Evolutionary conservation across 2,329 filamentous ascomycete species (phyloP).

Genomic region (Amauroascus verrucosus): DNA sequence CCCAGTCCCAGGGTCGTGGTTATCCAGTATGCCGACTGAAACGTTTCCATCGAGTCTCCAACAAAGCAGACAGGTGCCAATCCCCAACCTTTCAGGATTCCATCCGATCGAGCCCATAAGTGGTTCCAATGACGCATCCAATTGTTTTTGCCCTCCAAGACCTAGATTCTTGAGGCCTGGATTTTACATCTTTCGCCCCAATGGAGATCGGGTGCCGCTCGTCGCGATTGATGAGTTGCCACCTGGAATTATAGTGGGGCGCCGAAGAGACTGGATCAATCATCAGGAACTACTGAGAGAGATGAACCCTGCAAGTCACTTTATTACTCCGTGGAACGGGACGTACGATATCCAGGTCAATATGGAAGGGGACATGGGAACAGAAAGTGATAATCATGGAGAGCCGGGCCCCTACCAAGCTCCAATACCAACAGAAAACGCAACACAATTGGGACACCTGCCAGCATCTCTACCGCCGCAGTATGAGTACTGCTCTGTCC

Average conservation of each 20-base stretch:
- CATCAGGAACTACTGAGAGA: neutral
- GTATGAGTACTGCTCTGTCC: no score
- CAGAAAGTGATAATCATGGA: neutral
- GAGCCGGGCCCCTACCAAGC: neutral
- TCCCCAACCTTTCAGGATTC: neutral
- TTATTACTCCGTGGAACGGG: neutral
- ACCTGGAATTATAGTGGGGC: slow-evolving; percentile 25
- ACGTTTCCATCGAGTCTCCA: neutral
- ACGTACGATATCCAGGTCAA: neutral
- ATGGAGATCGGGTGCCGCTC: slow-evolving; percentile 29
- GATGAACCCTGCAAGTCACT: neutral
- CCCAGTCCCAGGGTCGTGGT: neutral
- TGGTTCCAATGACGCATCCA: neutral
- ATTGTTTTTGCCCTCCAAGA: neutral
- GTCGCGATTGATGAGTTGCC: slow-evolving; percentile 38
- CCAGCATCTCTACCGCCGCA: no score
- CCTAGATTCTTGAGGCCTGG: slow-evolving; percentile 21
- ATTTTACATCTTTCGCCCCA: slow-evolving; percentile 33
- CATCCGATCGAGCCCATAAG: neutral
- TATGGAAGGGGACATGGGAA: neutral
- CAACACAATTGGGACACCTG: no score
- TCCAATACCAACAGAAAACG: no score
- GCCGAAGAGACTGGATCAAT: slow-evolving; percentile 8
- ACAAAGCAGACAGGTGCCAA: neutral
- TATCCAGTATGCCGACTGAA: neutral